Evolutionary conservation across 106 monocot genomes (phyloP).

Genomic region (Vanilla planifolia): DNA sequence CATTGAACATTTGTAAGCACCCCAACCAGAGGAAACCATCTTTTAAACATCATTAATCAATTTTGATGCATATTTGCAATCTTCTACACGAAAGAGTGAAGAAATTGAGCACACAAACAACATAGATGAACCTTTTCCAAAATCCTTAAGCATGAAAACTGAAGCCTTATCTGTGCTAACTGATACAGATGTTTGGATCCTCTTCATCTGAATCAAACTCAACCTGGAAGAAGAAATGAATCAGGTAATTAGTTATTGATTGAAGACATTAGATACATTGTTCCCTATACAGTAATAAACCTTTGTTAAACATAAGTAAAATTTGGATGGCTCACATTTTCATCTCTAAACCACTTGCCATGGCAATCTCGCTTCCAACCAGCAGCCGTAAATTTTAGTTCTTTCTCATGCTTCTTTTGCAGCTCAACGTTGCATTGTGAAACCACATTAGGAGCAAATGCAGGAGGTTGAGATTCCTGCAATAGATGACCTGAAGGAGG

Average conservation of each 20-base stretch:
- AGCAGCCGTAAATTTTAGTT: conserved; percentile 62
- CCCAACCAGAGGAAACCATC: too few relatives aligned
- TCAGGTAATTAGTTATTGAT: neutral
- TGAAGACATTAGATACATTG: neutral
- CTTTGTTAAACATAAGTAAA: too few relatives aligned
- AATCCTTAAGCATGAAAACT: too few relatives aligned
- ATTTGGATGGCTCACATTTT: conserved; percentile 46
- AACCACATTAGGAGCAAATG: conserved; percentile 14
- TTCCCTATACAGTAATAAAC: too few relatives aligned
- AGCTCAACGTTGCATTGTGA: conserved; percentile 17
- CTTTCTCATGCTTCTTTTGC: conserved; percentile 31
- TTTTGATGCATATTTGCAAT: too few relatives aligned
- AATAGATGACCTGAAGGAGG: neutral
- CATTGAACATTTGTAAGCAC: too few relatives aligned
- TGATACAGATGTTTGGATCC: conserved; percentile 49
- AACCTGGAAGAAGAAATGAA: conserved; percentile 20
- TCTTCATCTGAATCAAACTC: conserved; percentile 81
- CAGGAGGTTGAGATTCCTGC: neutral
- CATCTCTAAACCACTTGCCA: conserved; percentile 80
- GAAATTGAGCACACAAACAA: too few relatives aligned
- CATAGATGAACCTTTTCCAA: too few relatives aligned
- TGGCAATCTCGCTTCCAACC: conserved; percentile 79
- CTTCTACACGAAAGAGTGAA: too few relatives aligned
- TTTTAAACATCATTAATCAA: too few relatives aligned
- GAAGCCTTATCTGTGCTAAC: too few relatives aligned